Evolutionary conservation across 129 eudicot species (phyloP).

Genomic region (Chrysanthemum makinoi): DNA sequence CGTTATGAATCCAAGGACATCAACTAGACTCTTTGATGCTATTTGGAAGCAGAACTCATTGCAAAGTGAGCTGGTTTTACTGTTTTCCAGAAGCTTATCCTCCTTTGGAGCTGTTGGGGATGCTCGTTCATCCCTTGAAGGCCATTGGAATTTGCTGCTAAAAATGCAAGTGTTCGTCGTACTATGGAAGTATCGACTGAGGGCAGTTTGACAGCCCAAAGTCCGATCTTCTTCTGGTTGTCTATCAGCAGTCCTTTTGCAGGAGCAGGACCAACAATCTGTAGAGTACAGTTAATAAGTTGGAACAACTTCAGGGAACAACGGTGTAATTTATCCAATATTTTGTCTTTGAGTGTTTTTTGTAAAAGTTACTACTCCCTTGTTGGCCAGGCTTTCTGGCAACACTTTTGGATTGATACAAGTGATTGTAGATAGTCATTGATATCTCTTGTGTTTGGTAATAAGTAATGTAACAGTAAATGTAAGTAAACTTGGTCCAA

Average conservation of each 20-base stretch:
- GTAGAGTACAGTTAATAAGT: conserved; percentile 5
- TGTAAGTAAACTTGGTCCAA: too few species aligned
- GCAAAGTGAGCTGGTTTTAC: conserved; percentile 86
- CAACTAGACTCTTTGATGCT: conserved; percentile 45
- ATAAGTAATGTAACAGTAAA: too few species aligned
- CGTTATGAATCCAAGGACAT: conserved; percentile 37
- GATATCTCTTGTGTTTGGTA: too few species aligned
- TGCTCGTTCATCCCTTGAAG: conserved; percentile 72
- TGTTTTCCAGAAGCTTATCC: conserved; percentile 64
- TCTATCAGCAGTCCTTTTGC: conserved; percentile 62
- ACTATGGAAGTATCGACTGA: conserved; percentile 76
- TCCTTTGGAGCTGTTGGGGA: conserved; percentile 37
- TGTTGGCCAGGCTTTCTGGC: too few species aligned
- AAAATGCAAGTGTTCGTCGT: conserved; percentile 60
- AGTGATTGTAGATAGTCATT: too few species aligned
- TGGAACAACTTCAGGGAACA: too few species aligned
- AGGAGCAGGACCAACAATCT: conserved; percentile 83
- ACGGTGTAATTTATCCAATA: too few species aligned
- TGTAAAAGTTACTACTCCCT: too few species aligned
- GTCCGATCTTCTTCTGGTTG: conserved; percentile 58
- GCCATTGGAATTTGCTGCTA: conserved; percentile 66
- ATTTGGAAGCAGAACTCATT: too few species aligned
- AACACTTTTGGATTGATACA: too few species aligned
- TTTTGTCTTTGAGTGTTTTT: too few species aligned
- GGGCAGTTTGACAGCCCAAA: conserved; percentile 80